Conservation (phyloP, 2,329 filamentous ascomycete genomes). For the Chrysoporthe cubensis region DNA sequence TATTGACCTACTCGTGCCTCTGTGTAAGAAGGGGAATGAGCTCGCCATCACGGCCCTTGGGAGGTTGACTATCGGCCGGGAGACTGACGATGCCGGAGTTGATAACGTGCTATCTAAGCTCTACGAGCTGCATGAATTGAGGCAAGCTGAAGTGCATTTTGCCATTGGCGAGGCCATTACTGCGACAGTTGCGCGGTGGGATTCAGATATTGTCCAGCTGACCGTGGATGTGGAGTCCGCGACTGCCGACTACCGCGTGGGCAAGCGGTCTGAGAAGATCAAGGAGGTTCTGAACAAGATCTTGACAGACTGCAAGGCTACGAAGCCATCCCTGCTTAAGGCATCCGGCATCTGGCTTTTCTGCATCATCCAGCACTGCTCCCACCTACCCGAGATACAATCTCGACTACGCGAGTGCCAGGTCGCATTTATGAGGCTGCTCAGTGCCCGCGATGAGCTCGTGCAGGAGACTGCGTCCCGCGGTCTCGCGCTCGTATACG, state of each 20-base stretch:
- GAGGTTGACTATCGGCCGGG: constrained; percentile 68
- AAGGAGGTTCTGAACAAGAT: constrained; percentile 70
- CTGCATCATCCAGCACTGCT: constrained; percentile 87
- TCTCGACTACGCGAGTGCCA: constrained; percentile 77
- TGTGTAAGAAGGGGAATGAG: constrained; percentile 81
- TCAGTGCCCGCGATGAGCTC: constrained; percentile 87
- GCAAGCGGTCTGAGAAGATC: constrained; percentile 48
- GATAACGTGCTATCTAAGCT: constrained; percentile 67
- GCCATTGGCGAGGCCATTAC: constrained; percentile 87
- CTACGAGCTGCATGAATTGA: constrained; percentile 79
- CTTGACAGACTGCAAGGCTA: constrained; percentile 76
- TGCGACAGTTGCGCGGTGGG: constrained; percentile 78
- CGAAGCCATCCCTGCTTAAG: constrained; percentile 87
- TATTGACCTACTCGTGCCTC: constrained; percentile 64
- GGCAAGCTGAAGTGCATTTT: constrained; percentile 87
- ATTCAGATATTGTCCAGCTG: constrained; percentile 76
- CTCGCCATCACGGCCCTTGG: constrained; percentile 82
- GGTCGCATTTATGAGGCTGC: constrained; percentile 81
- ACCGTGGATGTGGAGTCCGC: constrained; percentile 73
- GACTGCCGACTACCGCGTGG: constrained; percentile 37
- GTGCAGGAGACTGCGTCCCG: constrained; percentile 95
- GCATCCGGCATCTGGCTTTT: constrained; percentile 95
- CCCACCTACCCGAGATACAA: constrained; percentile 76
- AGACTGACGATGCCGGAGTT: constrained; percentile 40
- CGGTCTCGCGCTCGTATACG: constrained; percentile 90